Evolutionary conservation across 1,139 yeast genomes (phyloP), one percentile per base, ranked within the genome.

Genomic region (Magnusiomyces fungicola): DNA sequence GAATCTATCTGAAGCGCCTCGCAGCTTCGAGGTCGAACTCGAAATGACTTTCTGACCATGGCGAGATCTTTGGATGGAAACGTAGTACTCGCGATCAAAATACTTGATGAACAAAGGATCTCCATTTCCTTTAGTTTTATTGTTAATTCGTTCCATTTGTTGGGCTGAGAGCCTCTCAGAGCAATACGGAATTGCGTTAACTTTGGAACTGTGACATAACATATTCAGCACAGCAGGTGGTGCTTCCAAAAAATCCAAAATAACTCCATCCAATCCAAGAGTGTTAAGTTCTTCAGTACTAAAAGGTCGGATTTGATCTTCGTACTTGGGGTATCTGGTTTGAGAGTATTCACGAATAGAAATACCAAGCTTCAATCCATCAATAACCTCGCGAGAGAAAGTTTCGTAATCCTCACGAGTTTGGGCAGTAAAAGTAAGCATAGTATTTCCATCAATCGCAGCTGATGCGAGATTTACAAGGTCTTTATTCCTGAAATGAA

Each of bases 241-340:
- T 0, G 96, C 98, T 1, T 69, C 67, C 1, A 92, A 61, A 54
- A 79, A 79, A 59, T 92, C 97, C 1, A 79, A 67, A 34, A 89
- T 60, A 58, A 78, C 86, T 0, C 96, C 94, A 53, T 86, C 96
- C 64, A 92, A 87, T 0, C 96, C 96, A 25, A 69, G 64, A n/a
- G 51, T 46, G 1, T 56, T 59, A 3, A 89, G 58, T 39, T 69
- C 63, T 7, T 69, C 73, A 7, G 53, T 55, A 0, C 72, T 49
- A 19, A 72, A 50, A 3, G 68, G 67, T 1, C 64, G 65, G 2
- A 54, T 49, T 19, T 65, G 61, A 29, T 56, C 56, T 2, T 45
- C 51, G 5, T 62, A 55, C 1, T 55, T 51, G 12, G 59, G 53
- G 5, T 53, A 52, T 1, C 56, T 50, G 5, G 58, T 57, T 7